Conservation (phyloP, 1,284 basidiomycete genomes). For the Ganoderma lucidum region DNA sequence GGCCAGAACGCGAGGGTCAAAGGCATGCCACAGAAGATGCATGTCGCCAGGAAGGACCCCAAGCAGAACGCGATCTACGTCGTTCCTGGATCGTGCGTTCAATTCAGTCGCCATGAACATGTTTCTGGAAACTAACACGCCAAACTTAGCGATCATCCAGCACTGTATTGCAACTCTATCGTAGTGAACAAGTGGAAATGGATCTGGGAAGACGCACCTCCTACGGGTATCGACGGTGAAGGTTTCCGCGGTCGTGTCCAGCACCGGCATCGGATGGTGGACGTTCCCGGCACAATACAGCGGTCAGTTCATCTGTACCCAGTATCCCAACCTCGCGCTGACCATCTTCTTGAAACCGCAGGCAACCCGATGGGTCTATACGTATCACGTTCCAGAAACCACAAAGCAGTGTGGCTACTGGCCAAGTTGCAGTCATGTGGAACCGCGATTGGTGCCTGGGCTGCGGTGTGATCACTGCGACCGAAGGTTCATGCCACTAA, state of each 20-base stretch:
- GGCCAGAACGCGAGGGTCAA: slow-evolving; percentile 79
- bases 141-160: slow-evolving; percentile 64
- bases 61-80: slow-evolving; percentile 73
- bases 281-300: slow-evolving; percentile 57
- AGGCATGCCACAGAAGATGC: slow-evolving; percentile 73
- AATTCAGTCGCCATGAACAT: slow-evolving; percentile 5
- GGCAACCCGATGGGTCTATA: slow-evolving; percentile 37
- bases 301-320: slow-evolving; percentile 35
- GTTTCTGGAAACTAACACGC: slow-evolving; percentile 6
- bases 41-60: slow-evolving; percentile 79
- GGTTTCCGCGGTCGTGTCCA: slow-evolving; percentile 67
- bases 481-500: slow-evolving; percentile 6
- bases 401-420: slow-evolving; percentile 77
- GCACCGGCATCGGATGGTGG: slow-evolving; percentile 76
- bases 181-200: slow-evolving; percentile 67
- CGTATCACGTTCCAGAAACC: slow-evolving; percentile 63
- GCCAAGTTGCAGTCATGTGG: slow-evolving; percentile 84
- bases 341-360: background rate
- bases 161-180: slow-evolving; percentile 62
- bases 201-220: slow-evolving; percentile 76
- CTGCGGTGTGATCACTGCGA: slow-evolving; percentile 70
- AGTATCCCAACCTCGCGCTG: background rate
- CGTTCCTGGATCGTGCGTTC: slow-evolving; percentile 75
- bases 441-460: slow-evolving; percentile 84
- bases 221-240: slow-evolving; percentile 50